Base-by-base conservation (phyloP, 768 basidiomycete genomes). In the Trametes maxima region DNA sequence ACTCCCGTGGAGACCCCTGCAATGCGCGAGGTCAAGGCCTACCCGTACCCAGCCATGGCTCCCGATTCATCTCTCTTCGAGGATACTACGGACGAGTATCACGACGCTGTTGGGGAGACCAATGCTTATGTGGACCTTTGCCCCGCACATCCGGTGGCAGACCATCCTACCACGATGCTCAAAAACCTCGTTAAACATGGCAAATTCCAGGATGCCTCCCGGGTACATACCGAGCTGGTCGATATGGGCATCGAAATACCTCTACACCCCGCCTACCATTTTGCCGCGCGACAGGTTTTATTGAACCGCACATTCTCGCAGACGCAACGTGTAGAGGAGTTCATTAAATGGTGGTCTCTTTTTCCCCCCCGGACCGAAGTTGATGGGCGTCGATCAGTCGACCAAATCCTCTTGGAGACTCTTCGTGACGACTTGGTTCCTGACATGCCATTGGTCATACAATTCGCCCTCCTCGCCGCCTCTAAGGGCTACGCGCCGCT, bases 301-400 rank as follows among this genome's bases (percentile, higher is more conserved):
- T 55, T 17, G 64, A 28, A 35, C 5, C 57, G 58, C 21, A 21
- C 4, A 19, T 36, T 59, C 4, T 28, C 62, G 11, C 54, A 43
- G 7, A 65, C 67, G 39, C 58, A 70, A 24, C 72, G 62, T 14
- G 47, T 66, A 12, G 59, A 56, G 37, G 54, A 56, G n/a, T 76
- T 78, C 46, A 60, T 68, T 2, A 67, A 72, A 14, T 85, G 84
- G 84, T 67, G 82, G 53, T 70, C 74, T 5, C 73, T 83, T 43
- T 66, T 76, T 13, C 82, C 83, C 4, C 8, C 49, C 2, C 19
- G 8, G 17, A 28, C 21, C 2, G 45, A 22, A 24, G 14, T 21
- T 5, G 25, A 7, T 14, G 58, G 10, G 48, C 53, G 43, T 2
- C 39, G 58, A 13, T 50, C 65, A 14, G 67, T 80, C 62, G 45